These are phyloP conservation scores for Tulasnella sp. DNA, from an alignment of 768 basidiomycete species.

Conservation along the genomic window DNA sequence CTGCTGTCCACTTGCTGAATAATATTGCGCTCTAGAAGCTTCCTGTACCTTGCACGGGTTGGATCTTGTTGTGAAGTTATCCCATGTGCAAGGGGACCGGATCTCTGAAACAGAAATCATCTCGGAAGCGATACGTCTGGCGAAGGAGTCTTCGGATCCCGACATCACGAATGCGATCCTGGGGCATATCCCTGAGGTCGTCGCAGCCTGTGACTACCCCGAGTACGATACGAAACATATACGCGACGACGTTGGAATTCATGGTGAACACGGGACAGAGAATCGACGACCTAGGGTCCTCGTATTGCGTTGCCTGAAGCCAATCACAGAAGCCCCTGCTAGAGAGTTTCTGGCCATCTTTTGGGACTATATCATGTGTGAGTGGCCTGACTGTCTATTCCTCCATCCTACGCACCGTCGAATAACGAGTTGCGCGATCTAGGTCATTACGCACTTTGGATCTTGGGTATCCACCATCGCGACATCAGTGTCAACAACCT, in stretches of 20 bases:
- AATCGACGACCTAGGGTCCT: neutral
- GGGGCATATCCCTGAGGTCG: neutral
- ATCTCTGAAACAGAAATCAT: too few relatives aligned
- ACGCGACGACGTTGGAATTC: neutral
- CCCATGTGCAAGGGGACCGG: too few relatives aligned
- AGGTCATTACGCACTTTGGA: neutral
- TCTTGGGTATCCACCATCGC: neutral
- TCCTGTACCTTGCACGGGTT: too few relatives aligned
- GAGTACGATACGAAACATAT: neutral
- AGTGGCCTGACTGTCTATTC: neutral
- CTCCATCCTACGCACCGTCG: neutral
- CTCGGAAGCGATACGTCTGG: too few relatives aligned
- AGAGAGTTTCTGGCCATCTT: neutral
- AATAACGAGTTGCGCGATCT: too few relatives aligned
- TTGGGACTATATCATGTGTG: neutral
- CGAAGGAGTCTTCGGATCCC: too few relatives aligned
- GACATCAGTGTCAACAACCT: neutral
- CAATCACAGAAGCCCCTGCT: neutral
- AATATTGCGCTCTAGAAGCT: too few relatives aligned
- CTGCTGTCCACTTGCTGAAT: too few relatives aligned
- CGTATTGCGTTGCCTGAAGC: neutral
- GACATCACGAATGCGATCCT: too few relatives aligned
- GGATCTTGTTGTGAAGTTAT: too few relatives aligned
- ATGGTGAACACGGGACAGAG: neutral
- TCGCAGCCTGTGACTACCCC: neutral